Base-by-base conservation (phyloP, 2,329 filamentous ascomycete species). In the Fusarium luffae region DNA sequence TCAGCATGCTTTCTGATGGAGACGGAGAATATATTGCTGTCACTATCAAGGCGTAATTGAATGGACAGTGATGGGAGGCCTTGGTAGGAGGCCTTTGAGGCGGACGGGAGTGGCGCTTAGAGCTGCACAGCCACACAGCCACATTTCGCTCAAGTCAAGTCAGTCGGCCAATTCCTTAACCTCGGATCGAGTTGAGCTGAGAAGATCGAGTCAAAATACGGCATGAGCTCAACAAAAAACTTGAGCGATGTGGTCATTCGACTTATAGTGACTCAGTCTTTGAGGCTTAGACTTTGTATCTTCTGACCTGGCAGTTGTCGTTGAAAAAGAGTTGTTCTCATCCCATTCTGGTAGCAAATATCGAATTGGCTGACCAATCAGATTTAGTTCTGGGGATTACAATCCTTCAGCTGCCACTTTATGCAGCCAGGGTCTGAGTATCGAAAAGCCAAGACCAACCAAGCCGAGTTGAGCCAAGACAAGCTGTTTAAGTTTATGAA, bases 381-480 rank as follows among this genome's bases (percentile, higher is more conserved):
- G 34, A 19, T 40, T 46, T 25, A 19, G 19, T n/a, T 56, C 13
- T 34, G 12, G 7, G 11, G 4, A 4, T 41, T 52, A 43, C 30
- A 50, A 63, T 60, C 64, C 41, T 70, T 46, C 43, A 11, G 42
- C 41, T 48, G 63, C 23, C 51, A 59, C 30, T 41, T 54, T 44
- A 69, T 69, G 68, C 63, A 62, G 40, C 67, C 67, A 70, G 67
- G 66, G 49, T 69, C 40, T 42, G 27, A 49, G 47, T 32, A 59
- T 54, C 30, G 19, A 52, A 54, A 51, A 54, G 58, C 65, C 64
- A 59, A 63, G 63, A 42, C 44, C 16, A 43, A 43, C 48, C 58
- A 63, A 63, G 48, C 34, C 46, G 14, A 19, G 43, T 25, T 12
- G 5, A 51, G 60, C 54, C 41, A 54, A 50, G 50, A 48, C 46